Evolutionary conservation across 2,329 filamentous ascomycete genomes (phyloP), one percentile per base, ranked within the genome.

Genomic region (Stagonosporopsis tanaceti): DNA sequence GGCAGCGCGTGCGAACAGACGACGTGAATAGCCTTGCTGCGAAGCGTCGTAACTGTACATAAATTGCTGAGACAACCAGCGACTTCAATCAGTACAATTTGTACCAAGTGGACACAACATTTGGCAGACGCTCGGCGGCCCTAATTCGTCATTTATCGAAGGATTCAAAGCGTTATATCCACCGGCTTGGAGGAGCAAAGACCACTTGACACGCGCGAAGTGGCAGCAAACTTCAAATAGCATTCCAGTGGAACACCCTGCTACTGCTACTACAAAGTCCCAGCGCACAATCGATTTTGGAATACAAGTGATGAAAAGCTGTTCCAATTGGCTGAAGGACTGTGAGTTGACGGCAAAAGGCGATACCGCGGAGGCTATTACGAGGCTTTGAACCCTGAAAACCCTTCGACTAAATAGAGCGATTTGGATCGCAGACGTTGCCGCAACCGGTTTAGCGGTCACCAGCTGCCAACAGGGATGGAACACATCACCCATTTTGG

Each of bases 1-100:
- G 34, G 34, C 39, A 57, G 44, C 54, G 30, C 48, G 25, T 20
- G 50, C 34, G 44, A 48, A 38, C 27, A 24, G 4, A 47, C 32
- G 39, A 44, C 20, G 20, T 39, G 37, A 45, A 50, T 48, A 32
- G 25, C 24, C 35, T 24, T 22, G 14, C 4, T 38, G 30, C 37
- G 17, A 14, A 42, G 35, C 28, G 20, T 8, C 28, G 11, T 12
- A 25, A 20, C 14, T 27, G 20, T 41, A 28, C 24, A 50, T 12
- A 40, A 5, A 5, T 22, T 34, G 37, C 20, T 38, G 22, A n/a
- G n/a, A n/a, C 15, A 22, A 14, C 15, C 5, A 27, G 9, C 2
- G 20, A 6, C 8, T 12, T 41, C 28, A 9, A 12, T 32, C 7
- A 6, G 6, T 30, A 7, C n/a, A 30, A 5, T 30, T 17, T 39